phyloP scores from a whole-genome alignment of 1,284 basidiomycete species.

The Cryptococcus depauperatus region DNA sequence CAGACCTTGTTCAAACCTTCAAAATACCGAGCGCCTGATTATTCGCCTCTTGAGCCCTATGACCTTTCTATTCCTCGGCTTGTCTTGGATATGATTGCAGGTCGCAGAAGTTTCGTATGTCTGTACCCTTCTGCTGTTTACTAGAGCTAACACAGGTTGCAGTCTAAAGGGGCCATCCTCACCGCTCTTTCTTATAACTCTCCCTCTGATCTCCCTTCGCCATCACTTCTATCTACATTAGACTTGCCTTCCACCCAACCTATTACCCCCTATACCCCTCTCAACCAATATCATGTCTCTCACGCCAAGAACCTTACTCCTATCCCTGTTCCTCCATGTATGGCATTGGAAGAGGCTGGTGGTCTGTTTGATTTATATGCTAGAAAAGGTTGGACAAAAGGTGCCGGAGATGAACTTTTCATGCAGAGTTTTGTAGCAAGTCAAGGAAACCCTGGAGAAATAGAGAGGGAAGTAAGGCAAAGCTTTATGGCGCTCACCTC shows the following conservation, averaged over 20 bases:
- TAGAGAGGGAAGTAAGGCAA: constrained; percentile 11
- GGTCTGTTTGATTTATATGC: constrained; percentile 42
- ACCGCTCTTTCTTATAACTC: constrained; percentile 32
- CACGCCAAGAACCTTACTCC: constrained; percentile 33
- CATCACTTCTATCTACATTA: constrained; percentile 22
- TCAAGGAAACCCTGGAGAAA: constrained; percentile 33
- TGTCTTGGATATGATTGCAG: constrained; percentile 67
- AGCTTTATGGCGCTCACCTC: constrained; percentile 9
- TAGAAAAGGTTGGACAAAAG: constrained; percentile 31
- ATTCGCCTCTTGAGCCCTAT: constrained; percentile 61
- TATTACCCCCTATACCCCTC: constrained; percentile 32
- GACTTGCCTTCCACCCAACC: constrained; percentile 20
- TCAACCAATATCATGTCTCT: constrained; percentile 31
- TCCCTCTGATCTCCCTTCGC: constrained; percentile 22
- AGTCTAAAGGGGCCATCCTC: constrained; percentile 18
- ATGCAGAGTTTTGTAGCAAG: constrained; percentile 31
- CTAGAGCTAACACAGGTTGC: background rate
- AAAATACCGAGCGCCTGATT: constrained; percentile 71
- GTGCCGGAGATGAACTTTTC: constrained; percentile 37
- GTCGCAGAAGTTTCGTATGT: constrained; percentile 60
- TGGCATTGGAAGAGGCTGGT: constrained; percentile 38
- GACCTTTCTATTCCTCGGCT: constrained; percentile 74
- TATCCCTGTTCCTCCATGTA: constrained; percentile 35
- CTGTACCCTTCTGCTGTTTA: background rate
- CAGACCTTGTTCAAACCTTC: constrained; percentile 70